phyloP scores from a whole-genome alignment of 192 early-diverging fungal species.

The Glomus cerebriforme region DNA sequence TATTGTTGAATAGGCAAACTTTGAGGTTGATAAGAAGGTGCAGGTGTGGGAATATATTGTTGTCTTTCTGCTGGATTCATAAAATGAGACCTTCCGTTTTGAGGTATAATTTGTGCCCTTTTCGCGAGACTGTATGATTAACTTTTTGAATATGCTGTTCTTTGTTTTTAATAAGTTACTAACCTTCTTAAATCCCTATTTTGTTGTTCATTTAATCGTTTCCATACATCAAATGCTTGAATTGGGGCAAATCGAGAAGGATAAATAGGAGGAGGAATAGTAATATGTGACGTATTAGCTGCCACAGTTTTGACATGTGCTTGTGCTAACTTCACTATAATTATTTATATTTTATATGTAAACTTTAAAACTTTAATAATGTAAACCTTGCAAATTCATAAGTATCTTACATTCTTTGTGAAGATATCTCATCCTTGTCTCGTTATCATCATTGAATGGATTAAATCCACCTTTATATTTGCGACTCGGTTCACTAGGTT shows the following conservation, averaged over 20 bases:
- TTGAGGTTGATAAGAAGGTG: background rate
- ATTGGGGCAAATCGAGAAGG: background rate
- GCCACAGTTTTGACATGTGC: background rate
- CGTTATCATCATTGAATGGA: conserved; percentile 10
- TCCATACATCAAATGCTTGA: conserved; percentile 10
- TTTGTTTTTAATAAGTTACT: background rate
- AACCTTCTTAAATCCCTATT: conserved; percentile 8
- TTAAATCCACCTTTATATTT: conserved; percentile 13
- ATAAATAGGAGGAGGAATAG: background rate
- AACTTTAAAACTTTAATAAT: background rate
- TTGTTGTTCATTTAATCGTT: background rate
- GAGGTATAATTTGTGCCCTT: background rate
- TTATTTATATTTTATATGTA: background rate
- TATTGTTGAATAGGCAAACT: background rate
- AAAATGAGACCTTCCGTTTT: background rate
- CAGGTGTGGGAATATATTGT: background rate
- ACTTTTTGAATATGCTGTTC: background rate
- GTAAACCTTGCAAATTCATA: background rate
- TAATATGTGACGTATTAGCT: background rate
- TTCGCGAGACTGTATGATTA: background rate
- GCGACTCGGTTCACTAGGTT: background rate
- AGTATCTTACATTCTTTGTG: conserved; percentile 1
- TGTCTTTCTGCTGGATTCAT: background rate
- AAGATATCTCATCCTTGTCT: background rate
- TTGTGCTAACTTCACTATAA: conserved; percentile 16